Conservation (phyloP, 345 rosid genomes). For the Murraya paniculata region DNA sequence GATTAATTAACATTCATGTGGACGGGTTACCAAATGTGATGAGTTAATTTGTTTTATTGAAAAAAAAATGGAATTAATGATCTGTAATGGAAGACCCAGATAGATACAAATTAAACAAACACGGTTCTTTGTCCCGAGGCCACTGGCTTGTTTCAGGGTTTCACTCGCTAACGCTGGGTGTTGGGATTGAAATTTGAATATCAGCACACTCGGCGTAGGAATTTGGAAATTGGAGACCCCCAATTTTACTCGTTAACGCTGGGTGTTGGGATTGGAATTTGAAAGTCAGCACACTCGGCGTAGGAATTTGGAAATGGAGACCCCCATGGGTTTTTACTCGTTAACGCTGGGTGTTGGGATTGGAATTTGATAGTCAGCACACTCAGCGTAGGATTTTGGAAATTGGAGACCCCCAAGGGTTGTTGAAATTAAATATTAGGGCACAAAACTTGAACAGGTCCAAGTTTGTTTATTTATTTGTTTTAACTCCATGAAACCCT, state of each 20-base stretch:
- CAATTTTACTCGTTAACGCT: too few relatives aligned
- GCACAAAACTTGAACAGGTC: background rate
- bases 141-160: background rate
- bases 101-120: background rate
- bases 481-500: background rate
- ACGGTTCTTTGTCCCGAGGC: background rate
- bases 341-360: background rate
- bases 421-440: background rate
- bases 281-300: conserved; percentile 9
- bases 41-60: background rate
- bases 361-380: conserved; percentile 17
- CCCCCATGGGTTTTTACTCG: background rate
- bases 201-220: background rate
- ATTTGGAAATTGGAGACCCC: background rate
- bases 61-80: background rate
- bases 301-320: background rate
- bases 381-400: background rate
- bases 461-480: background rate
- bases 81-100: background rate
- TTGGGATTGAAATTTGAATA: conserved; percentile 14
- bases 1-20: background rate
- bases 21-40: background rate
- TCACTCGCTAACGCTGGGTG: conserved; percentile 8
- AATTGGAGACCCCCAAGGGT: background rate
- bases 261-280: background rate